phyloP scores from a whole-genome alignment of 352 stramenopile genomes.

The Phytophthora meadii region DNA sequence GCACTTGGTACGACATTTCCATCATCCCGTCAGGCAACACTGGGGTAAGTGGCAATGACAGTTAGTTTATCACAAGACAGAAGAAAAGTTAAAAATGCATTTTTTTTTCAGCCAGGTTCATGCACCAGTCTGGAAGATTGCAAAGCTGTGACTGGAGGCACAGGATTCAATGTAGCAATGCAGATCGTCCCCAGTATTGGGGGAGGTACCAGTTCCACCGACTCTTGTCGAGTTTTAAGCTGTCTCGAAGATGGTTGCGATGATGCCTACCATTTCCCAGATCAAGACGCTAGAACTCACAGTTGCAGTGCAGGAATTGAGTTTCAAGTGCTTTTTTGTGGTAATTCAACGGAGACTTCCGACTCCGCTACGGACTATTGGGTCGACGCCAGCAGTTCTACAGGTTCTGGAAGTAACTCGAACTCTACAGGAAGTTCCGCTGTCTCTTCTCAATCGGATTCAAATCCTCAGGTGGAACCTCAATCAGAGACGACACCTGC shows the following conservation, averaged over 20 bases:
- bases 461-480: constrained; percentile 8
- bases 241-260: constrained; percentile 65
- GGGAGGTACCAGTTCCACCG: constrained; percentile 31
- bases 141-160: constrained; percentile 61
- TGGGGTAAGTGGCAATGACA: constrained; percentile 21
- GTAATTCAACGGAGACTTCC: constrained; percentile 22
- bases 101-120: constrained; percentile 50
- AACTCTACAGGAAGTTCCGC: constrained; percentile 4
- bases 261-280: constrained; percentile 77
- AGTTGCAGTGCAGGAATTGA: constrained; percentile 52
- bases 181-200: constrained; percentile 54
- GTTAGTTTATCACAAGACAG: neutral
- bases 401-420: constrained; percentile 16
- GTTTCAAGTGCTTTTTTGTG: constrained; percentile 73
- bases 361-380: constrained; percentile 32
- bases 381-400: constrained; percentile 16
- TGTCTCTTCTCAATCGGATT: constrained; percentile 9
- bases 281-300: constrained; percentile 75
- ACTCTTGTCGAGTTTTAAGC: constrained; percentile 55
- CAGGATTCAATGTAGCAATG: constrained; percentile 81
- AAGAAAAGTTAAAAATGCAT: constrained; percentile 6
- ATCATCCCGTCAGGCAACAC: constrained; percentile 69
- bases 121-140: constrained; percentile 65
- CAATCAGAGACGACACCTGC: constrained; percentile 16
- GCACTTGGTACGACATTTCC: constrained; percentile 78